Percentiles rank a stretch among this genome's conserved stretches.
Evolutionary conservation across 805 yeast genomes (phyloP).

Genomic region (Candida namnaoensis): DNA sequence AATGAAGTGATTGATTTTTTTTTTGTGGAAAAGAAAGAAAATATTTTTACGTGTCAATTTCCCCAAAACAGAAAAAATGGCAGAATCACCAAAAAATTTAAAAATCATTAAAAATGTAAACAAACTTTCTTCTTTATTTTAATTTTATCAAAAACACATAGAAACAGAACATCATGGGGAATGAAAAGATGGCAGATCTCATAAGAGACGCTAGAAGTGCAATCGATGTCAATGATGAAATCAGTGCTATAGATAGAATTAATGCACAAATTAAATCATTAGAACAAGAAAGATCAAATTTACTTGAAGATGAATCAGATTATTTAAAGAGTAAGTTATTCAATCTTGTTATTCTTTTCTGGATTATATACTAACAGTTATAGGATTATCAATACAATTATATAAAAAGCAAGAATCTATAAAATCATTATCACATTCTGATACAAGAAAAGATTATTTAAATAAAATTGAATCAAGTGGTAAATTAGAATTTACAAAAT

Average conservation of each 20-base stretch:
- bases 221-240: slow-evolving; percentile 43
- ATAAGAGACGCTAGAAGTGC: slow-evolving; percentile 33
- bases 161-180: not conserved
- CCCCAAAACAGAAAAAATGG: no score
- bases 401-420: slow-evolving; percentile 8
- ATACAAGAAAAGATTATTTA: slow-evolving; percentile 20
- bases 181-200: slow-evolving; percentile 14
- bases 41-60: no score
- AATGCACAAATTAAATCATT: slow-evolving; percentile 27
- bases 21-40: no score
- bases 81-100: no score
- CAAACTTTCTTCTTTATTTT: no score
- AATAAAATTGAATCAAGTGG: slow-evolving; percentile 27
- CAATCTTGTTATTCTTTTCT: not conserved
- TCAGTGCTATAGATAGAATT: slow-evolving; percentile 35
- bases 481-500: slow-evolving; percentile 38
- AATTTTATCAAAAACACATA: no score
- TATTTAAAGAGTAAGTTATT: slow-evolving; percentile 8
- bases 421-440: slow-evolving; percentile 19
- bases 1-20: no score
- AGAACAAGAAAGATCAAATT: slow-evolving; percentile 20
- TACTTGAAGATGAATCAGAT: slow-evolving; percentile 12
- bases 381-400: slow-evolving; percentile 9
- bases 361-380: not conserved
- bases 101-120: no score